These are phyloP conservation scores for Benincasa hispida DNA, from an alignment of 306 rosid genomes.

Conservation along the genomic window DNA sequence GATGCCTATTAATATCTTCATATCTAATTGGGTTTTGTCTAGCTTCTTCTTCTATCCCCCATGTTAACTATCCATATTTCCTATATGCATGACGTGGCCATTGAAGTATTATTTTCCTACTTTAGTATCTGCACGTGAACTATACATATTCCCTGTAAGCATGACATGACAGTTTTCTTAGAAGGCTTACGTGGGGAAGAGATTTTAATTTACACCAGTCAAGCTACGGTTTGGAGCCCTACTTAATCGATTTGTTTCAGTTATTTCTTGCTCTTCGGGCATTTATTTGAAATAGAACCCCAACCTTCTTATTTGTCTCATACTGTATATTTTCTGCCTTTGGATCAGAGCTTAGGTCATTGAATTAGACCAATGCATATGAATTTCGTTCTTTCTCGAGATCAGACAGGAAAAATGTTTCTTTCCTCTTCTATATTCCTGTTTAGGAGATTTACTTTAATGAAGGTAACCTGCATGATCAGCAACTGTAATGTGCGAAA, in stretches of 20 bases:
- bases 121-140: not conserved
- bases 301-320: not conserved
- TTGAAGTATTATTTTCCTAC: not conserved
- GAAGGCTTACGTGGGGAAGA: not conserved
- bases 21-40: not conserved
- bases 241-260: not conserved
- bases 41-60: not conserved
- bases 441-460: not conserved
- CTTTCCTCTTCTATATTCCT: not conserved
- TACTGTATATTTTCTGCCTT: not conserved
- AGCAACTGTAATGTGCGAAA: not conserved
- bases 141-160: not conserved
- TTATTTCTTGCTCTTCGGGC: not conserved
- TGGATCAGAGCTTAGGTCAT: not conserved
- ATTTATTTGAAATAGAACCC: not conserved
- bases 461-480: not conserved
- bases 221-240: not conserved
- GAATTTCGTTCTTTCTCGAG: not conserved
- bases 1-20: not conserved
- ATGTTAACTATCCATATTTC: not conserved
- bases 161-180: not conserved
- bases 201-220: not conserved
- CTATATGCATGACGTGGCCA: not conserved
- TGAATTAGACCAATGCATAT: not conserved
- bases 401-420: not conserved